Base-by-base conservation (phyloP, 371 early-diverging fungal genomes). In the Apophysomyces trapeziformis region DNA sequence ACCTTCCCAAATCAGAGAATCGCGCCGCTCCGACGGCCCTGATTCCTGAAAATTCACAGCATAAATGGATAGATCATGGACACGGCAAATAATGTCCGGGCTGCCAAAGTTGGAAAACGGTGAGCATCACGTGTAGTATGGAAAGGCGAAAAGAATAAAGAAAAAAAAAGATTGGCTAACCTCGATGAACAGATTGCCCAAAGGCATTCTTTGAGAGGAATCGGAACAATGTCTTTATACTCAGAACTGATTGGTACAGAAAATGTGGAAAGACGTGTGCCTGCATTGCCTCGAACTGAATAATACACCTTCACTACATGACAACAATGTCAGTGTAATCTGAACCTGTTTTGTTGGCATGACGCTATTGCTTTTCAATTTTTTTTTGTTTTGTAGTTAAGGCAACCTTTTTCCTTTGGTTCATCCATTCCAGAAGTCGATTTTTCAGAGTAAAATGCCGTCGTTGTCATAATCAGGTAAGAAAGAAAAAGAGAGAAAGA, bases 61-160 rank as follows among this genome's bases (percentile, higher is more conserved):
- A 60, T 82, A 82, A 37, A 82, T 71, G 37, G 83, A 72, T 44
- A 75, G 66, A 67, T 82, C 83, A 44, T 79, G 75, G 47, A 75
- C 72, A 58, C 68, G 76, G 67, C 78, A 77, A 21, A 79, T 68
- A 35, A 82, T 76, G 45, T 82, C 83, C 39, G 83, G 83, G 36
- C 69, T 69, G 45, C 32, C 35, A 38, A 60, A 43, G 41, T 38
- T 60, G 8, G 60, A 60, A 39, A 43, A 63, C 16, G 41, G 41
- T 60, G 47, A 58, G 56, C 61, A 58, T 71, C 69, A 67, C 66
- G 70, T 69, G 41, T 60, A 45, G 58, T 58, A 63, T 14, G 36
- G 38, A 32, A 38, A 47, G 38, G 44, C 26, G 12, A 58, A 13
- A 62, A 37, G 43, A 12, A 26, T 26, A 2, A 32, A 38, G n/a